Percentiles rank a stretch among this genome's conserved stretches.
Evolutionary conservation across 805 yeast genomes (phyloP).

Genomic region (Teunomyces gatunensis): DNA sequence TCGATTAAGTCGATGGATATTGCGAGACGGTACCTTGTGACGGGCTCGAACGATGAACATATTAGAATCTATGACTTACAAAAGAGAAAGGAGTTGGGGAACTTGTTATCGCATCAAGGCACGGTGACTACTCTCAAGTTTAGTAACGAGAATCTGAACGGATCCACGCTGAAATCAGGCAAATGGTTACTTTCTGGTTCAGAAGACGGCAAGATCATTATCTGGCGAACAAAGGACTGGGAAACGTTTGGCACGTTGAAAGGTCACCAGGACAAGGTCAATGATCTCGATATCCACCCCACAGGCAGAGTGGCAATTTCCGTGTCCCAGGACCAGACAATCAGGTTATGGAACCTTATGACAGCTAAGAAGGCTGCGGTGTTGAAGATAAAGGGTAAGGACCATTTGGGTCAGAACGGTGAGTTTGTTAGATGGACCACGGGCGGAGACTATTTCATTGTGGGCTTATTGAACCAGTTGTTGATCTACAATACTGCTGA

Average conservation of each 20-base stretch:
- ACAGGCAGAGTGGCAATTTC: conserved; percentile 87
- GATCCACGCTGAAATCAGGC: conserved; percentile 45
- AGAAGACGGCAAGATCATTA: conserved; percentile 83
- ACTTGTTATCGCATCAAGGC: conserved; percentile 84
- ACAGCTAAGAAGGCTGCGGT: conserved; percentile 91
- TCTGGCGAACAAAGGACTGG: conserved; percentile 98
- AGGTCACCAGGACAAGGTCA: conserved; percentile 83
- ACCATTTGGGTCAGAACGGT: conserved; percentile 63
- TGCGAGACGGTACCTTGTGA: conserved; percentile 80
- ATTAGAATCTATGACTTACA: conserved; percentile 92
- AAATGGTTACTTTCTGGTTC: conserved; percentile 91
- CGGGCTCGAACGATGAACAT: conserved; percentile 95
- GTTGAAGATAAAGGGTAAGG: conserved; percentile 67
- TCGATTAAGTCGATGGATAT: conserved; percentile 83
- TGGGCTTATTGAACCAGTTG: conserved; percentile 67
- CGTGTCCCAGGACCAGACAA: conserved; percentile 79
- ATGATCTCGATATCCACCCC: conserved; percentile 87
- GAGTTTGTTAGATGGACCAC: conserved; percentile 66
- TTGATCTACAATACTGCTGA: conserved; percentile 62
- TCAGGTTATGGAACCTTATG: conserved; percentile 94
- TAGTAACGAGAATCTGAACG: conserved; percentile 44
- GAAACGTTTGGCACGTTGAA: conserved; percentile 83
- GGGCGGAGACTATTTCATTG: conserved; percentile 68
- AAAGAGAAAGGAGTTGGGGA: conserved; percentile 90
- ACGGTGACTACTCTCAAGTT: conserved; percentile 77